Evolutionary conservation across 2,329 filamentous ascomycete genomes (phyloP), one percentile per base, ranked within the genome.

Genomic region (Calycina herbarum): DNA sequence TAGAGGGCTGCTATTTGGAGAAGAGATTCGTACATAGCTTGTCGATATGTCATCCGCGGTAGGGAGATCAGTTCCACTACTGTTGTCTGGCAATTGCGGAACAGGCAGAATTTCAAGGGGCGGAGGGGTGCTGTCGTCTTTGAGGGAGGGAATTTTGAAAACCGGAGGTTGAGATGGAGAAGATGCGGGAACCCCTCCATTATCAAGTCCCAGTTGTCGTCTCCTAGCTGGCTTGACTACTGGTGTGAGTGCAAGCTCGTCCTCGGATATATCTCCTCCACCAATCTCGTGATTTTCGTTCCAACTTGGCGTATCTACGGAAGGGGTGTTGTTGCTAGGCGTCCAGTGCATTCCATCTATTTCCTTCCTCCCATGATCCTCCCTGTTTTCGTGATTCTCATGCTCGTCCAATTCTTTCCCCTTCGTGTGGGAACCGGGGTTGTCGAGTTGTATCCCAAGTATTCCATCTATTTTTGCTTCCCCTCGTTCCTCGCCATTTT

Each of bases 21-120:
- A 77, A 17, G 75, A 77, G 42, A 77, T 69, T 45, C 74, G 74
- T n/a, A 79, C 74, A 71, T 80, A 77, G 67, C 76, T 77, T 48
- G 66, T 75, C 2, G 78, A 78, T 68, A 79, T 76, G 29, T 78
- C 78, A 42, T 80, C 78, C 11, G 72, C 68, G 48, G 20, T 13
- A 15, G 48, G 48, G 13, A 24, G 3, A 5, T 54, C 24, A 24
- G 27, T 54, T 27, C 20, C 48, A 27, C n/a, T 13, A 27, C n/a
- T 54, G 8, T 54, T 13, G 5, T 24, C 20, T 54, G 48, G 20
- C 8, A 54, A 54, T 27, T 54, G 48, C 10, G 48, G 20, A 24
- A 54, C 20, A 27, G 20, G 11, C 24, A 27, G 48, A 13, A 27
- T 8, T 15, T 24, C 48, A 54, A 54, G 3, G 8, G 48, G 20